Percentiles rank a stretch among this genome's conserved stretches.
phyloP scores from a whole-genome alignment of 768 basidiomycete genomes.

The Tulasnella calospora region DNA sequence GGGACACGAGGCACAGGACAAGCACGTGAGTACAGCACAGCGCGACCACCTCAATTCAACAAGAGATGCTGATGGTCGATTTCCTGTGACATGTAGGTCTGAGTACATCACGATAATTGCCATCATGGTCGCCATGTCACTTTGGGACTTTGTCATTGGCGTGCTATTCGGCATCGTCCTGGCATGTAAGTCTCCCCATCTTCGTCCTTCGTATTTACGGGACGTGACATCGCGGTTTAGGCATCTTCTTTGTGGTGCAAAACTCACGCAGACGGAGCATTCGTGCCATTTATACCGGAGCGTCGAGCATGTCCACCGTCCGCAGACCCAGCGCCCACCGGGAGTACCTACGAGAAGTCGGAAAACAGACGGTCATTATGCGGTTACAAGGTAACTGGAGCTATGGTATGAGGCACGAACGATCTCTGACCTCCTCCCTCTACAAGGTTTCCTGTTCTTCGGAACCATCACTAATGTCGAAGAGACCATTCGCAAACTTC shows the following conservation, averaged over 20 bases:
- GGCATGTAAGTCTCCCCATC: conserved; percentile 57
- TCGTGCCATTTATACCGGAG: conserved; percentile 74
- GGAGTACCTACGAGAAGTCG: conserved; percentile 86
- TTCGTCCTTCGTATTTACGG: not conserved
- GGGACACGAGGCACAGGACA: conserved; percentile 89
- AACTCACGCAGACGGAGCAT: conserved; percentile 84
- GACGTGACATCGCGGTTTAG: conserved; percentile 37
- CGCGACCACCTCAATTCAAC: not conserved
- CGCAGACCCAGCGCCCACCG: conserved; percentile 82
- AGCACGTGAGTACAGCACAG: conserved; percentile 53
- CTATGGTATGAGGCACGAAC: not conserved
- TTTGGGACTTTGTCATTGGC: conserved; percentile 90
- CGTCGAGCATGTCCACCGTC: conserved; percentile 83
- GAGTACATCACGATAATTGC: conserved; percentile 80
- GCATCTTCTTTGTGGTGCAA: conserved; percentile 95
- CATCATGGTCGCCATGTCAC: conserved; percentile 89
- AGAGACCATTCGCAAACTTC: conserved; percentile 69
- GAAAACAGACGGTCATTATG: conserved; percentile 83
- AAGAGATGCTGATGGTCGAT: not conserved
- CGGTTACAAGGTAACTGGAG: conserved; percentile 64
- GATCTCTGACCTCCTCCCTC: not conserved
- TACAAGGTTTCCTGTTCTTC: conserved; percentile 76
- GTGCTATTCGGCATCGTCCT: conserved; percentile 88
- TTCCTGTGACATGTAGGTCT: conserved; percentile 40
- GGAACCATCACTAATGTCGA: conserved; percentile 91